phyloP scores from a whole-genome alignment of 306 rosid species.

The Abrus precatorius region DNA sequence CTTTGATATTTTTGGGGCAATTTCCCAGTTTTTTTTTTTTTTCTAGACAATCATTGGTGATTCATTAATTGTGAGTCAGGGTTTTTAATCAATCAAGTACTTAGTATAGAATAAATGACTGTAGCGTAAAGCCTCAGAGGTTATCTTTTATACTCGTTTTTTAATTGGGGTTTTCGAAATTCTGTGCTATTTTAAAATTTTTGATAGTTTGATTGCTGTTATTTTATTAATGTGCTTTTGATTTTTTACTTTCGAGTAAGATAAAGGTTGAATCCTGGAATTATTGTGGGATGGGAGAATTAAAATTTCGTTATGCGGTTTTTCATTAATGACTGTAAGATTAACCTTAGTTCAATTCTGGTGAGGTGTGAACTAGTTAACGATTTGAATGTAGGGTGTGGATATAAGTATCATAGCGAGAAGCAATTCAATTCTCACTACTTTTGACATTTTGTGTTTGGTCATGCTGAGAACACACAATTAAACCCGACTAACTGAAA shows the following conservation, averaged over 20 bases:
- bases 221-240: background rate
- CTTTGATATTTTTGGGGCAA: background rate
- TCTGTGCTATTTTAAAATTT: background rate
- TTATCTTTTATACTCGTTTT: conserved; percentile 5
- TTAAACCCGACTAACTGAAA: conserved; percentile 1
- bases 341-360: background rate
- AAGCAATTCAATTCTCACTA: background rate
- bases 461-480: conserved; percentile 14
- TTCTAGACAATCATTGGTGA: conserved; percentile 18
- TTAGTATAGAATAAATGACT: conserved; percentile 6
- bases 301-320: background rate
- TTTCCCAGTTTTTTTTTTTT: background rate
- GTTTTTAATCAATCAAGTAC: background rate
- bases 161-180: conserved; percentile 15
- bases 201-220: conserved; percentile 7
- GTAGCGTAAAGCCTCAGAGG: background rate
- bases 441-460: background rate
- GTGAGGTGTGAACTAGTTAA: background rate
- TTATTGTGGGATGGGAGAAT: background rate
- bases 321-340: background rate
- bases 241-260: conserved; percentile 14
- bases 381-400: conserved; percentile 17
- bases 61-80: background rate
- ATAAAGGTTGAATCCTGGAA: background rate
- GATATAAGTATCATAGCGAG: background rate